Base-by-base conservation (phyloP, 2,329 filamentous ascomycete species). In the Fusarium caatingaense region DNA sequence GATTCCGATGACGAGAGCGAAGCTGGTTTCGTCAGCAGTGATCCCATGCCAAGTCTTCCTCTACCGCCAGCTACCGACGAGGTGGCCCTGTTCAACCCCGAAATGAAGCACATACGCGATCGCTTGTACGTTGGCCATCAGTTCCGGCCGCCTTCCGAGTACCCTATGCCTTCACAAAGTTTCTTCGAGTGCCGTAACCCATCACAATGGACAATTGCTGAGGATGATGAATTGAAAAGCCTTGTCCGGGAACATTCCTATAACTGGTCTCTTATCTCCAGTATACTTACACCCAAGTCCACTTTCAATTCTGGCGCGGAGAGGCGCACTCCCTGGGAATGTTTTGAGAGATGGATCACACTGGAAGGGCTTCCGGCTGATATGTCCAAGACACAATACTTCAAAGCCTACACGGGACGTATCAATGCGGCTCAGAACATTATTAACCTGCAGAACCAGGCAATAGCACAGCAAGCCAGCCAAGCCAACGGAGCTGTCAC, bases 201-300 rank as follows among this genome's bases (percentile, higher is more conserved):
- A 3, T 98, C 96, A 5, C 94, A 98, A 76, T 99, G 96, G 96
- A 93, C 93, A 1, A 87, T 89, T 76, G 85, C 91, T 5, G 96
- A 99, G 78, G 96, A 99, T 72, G 94, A 98, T 73, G 93, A 97
- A 79, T 84, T 99, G 9, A 91, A 93, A 56, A 87, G 86, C 47
- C 85, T 97, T 42, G 96, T 98, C 20, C 92, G 93, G 73, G 93
- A 98, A 68, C 97, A 96, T 76, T 93, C 93, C 0, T 98, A 98
- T 83, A 99, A 99, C 75, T 99, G 96, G 96, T 97, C 94, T 5
- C 85, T 99, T 8, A 97, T 98, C 56, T 93, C 94, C 2, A 92
- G 89, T 72, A 91, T 95, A 64, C 83, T 98, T 56, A 87, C 89
- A 3, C 87, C 91, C 18, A 89, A 89, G 55, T 97, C 93, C 0